Base-by-base conservation (phyloP, 768 basidiomycete genomes). In the Royoungia palumana region DNA sequence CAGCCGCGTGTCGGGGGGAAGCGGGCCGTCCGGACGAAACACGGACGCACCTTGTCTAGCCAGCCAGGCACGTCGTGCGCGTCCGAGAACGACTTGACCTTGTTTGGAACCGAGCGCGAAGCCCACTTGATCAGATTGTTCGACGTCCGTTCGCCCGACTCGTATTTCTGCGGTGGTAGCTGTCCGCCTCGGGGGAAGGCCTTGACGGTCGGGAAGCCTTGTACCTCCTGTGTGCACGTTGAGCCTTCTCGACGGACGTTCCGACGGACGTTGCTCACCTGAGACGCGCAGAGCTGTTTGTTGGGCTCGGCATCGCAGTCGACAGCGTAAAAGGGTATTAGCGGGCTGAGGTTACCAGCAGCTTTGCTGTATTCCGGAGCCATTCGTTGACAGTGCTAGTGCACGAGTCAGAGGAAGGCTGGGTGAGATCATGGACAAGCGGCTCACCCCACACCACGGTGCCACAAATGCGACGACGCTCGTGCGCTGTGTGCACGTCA, bases 121-220 rank as follows among this genome's bases (percentile, higher is more conserved):
- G 83, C 89, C 72, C 81, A 94, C 57, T 89, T 82, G 64, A 84
- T 85, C 60, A 97, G 70, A 7, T 79, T 78, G 25, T 73, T 82
- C 2, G 85, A 80, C 41, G 83, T 86, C 38, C 94, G 80, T 54
- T 92, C 85, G 17, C 75, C 73, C 12, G 72, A 71, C 0, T 89
- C 80, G 62, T 86, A 95, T 17, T 75, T 70, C 53, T 87, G 76
- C 1, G 88, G 76, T 1, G 78, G 73, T 3, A 80, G 63, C 45
- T 80, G 73, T 9, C 72, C 74, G 8, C 93, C 94, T 35, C 86
- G 78, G 11, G 94, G 91, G 72, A 86, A 97, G 2, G 85, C 83
- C 73, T 97, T 97, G 66, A 97, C 74, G 3, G 94, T 96, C 3
- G 94, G 94, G 78, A 94, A 97, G 3, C 94, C 94, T 69, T 94